Percentiles rank a stretch among this genome's conserved stretches.
Conservation (phyloP, 805 yeast genomes). For the Ogataea pilisensis region DNA sequence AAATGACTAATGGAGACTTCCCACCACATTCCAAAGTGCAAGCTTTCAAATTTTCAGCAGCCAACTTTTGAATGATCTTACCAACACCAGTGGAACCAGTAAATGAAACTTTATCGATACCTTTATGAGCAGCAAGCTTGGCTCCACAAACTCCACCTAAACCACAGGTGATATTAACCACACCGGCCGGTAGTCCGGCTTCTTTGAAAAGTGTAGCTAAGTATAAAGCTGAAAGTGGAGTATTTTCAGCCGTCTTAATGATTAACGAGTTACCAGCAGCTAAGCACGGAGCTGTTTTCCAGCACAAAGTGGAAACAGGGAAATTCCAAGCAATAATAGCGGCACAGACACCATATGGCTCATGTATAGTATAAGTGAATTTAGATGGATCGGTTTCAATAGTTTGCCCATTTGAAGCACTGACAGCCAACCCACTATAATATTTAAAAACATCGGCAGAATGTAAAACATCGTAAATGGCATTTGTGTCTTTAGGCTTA, state of each 20-base stretch:
- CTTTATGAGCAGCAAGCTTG: conserved; percentile 52
- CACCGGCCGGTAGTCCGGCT: conserved; percentile 65
- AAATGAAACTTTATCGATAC: conserved; percentile 59
- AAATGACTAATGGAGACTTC: conserved; percentile 88
- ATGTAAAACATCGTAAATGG: conserved; percentile 56
- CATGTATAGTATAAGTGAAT: conserved; percentile 58
- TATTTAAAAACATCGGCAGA: conserved; percentile 54
- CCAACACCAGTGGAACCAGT: conserved; percentile 74
- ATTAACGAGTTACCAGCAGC: conserved; percentile 65
- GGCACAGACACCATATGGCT: conserved; percentile 68
- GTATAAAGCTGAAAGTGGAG: conserved; percentile 62
- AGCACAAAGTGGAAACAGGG: conserved; percentile 63
- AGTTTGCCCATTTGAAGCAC: conserved; percentile 54
- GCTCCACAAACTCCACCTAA: conserved; percentile 59
- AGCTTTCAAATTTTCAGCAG: conserved; percentile 82
- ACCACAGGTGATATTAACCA: conserved; percentile 59
- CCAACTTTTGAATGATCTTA: conserved; percentile 71
- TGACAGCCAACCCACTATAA: conserved; percentile 75
- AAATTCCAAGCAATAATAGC: conserved; percentile 73
- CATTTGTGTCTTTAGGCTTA: conserved; percentile 49
- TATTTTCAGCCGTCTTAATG: conserved; percentile 60
- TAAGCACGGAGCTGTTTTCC: conserved; percentile 68
- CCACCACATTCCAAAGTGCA: conserved; percentile 96
- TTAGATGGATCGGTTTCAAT: conserved; percentile 56
- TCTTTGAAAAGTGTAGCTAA: conserved; percentile 49